Evolutionary conservation across 2,329 filamentous ascomycete species (phyloP), one percentile per base, ranked within the genome.

Genomic region (Lecanosticta acicola): DNA sequence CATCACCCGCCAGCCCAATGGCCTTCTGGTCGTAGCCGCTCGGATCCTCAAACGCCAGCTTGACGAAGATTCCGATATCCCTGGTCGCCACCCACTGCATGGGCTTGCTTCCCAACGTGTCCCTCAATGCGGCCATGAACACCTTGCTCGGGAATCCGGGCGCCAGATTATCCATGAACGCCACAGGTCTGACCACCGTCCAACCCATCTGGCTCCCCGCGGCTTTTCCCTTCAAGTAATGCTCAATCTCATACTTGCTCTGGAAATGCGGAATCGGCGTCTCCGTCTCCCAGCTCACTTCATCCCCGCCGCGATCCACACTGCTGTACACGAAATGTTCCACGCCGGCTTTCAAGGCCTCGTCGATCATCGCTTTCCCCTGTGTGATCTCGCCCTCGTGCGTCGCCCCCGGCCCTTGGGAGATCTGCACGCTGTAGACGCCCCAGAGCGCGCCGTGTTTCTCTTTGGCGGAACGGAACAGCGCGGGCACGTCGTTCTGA

Each of bases 211-310:
- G 62, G 2, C 20, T 41, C 10, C 41, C 32, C 9, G 67, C 66
- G 4, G 67, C 66, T 3, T 64, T 63, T 5, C 68, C 58, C 1
- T 76, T 66, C 14, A 85, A 71, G 51, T 85, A 70, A 40, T 75
- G 65, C 65, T 85, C 83, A 56, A 85, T 80, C 9, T 73, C 62
- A 54, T 78, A 71, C 60, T 85, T 85, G 54, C 42, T 48, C 46
- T 71, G 70, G 61, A 85, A 85, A 61, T 85, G 80, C 0, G 78
- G 77, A 37, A 84, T 71, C 0, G 69, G 59, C 0, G 80, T 83
- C 0, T 72, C 67, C 49, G 72, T 74, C 3, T 72, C 70, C 57
- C 74, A 72, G 38, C 72, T 74, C n/a, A n/a, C n/a, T 11, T 29
- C 24, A 4, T 70, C 70, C 2, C 66, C 79, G 36, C 80, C 79